phyloP scores from a whole-genome alignment of 768 basidiomycete genomes.

The Naematelia aurantialba region DNA sequence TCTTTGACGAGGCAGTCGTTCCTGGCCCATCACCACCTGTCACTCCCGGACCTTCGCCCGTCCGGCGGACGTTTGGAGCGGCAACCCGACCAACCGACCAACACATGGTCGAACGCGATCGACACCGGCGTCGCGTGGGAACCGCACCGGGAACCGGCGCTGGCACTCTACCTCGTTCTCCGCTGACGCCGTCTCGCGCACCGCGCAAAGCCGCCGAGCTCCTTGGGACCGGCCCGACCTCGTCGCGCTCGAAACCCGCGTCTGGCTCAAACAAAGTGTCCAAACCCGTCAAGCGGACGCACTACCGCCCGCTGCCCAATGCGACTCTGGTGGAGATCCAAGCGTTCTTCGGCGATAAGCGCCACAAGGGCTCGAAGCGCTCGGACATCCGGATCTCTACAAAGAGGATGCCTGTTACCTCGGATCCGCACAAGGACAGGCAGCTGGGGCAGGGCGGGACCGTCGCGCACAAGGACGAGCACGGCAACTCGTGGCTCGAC shows the following conservation, averaged over 20 bases:
- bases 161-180: conserved; percentile 15
- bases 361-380: conserved; percentile 10
- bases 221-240: conserved; percentile 20
- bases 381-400: neutral
- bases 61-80: conserved; percentile 6
- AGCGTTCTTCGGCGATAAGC: conserved; percentile 36
- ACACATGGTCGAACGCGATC: neutral
- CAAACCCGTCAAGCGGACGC: conserved; percentile 13
- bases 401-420: conserved; percentile 2
- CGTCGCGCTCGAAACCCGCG: neutral
- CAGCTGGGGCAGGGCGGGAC: conserved; percentile 17
- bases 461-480: conserved; percentile 16
- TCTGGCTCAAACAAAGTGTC: neutral
- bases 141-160: too few species aligned
- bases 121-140: neutral
- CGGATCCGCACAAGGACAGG: conserved; percentile 1
- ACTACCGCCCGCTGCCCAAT: conserved; percentile 32
- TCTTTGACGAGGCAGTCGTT: conserved; percentile 20
- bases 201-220: conserved; percentile 38
- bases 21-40: conserved; percentile 33
- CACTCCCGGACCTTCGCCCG: conserved; percentile 16
- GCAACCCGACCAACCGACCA: neutral
- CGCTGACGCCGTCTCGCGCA: conserved; percentile 37
- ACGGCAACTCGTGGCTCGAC: conserved; percentile 40
- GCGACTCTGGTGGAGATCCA: conserved; percentile 32